A percentile compares a stretch with the other conserved stretches of the same genome.
phyloP scores from a whole-genome alignment of 2,329 filamentous ascomycete species.

The Blastomyces gilchristii region DNA sequence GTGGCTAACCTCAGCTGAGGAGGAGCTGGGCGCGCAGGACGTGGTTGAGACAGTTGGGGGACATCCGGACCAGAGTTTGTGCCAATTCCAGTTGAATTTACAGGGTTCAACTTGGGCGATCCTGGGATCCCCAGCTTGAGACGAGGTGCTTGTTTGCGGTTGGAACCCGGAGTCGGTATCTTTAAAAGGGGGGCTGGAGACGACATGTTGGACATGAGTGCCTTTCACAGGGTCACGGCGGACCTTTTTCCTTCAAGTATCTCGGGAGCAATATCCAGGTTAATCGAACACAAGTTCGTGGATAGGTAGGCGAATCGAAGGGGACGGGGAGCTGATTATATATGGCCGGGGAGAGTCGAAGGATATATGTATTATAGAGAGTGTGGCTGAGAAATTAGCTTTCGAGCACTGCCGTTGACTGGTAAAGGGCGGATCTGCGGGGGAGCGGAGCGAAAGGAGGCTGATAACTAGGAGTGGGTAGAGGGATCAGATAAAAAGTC shows the following conservation, averaged over 20 bases:
- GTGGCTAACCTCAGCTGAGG: constrained; percentile 80
- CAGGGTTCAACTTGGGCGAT: constrained; percentile 70
- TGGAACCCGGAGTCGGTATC: constrained; percentile 65
- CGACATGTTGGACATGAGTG: constrained; percentile 48
- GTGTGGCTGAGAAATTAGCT: not conserved
- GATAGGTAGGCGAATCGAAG: not conserved
- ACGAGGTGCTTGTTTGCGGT: constrained; percentile 56
- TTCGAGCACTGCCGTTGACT: no score
- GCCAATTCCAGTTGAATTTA: constrained; percentile 33
- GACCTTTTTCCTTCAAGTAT: not conserved
- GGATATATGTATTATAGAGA: not conserved
- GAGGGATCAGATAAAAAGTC: no score
- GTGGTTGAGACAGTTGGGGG: constrained; percentile 29
- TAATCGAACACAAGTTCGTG: not conserved
- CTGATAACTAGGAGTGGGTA: no score
- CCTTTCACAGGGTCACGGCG: not conserved
- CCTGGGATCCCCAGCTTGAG: constrained; percentile 84
- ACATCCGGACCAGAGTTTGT: constrained; percentile 28
- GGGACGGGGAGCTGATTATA: not conserved
- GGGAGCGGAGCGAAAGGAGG: no score
- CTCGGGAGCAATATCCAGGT: not conserved
- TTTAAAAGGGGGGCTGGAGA: constrained; percentile 71
- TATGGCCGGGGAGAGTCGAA: not conserved
- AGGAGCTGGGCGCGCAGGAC: constrained; percentile 48
- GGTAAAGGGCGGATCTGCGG: no score